A percentile compares a stretch with the other conserved stretches of the same genome.
Conservation (phyloP, 441 rosid genomes). For the Eutrema salsugineum region DNA sequence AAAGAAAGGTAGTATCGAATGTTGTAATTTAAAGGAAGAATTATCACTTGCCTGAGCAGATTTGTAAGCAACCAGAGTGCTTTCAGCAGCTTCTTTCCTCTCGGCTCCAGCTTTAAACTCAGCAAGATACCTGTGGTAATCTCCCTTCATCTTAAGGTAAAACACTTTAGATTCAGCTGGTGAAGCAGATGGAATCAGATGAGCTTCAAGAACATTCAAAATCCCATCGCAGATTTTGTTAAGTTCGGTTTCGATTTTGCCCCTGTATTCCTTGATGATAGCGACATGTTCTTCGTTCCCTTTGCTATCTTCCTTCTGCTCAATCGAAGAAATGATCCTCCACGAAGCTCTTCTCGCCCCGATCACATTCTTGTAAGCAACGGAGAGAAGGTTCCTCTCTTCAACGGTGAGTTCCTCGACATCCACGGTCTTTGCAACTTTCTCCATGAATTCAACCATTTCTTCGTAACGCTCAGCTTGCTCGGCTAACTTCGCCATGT, state of each 20-base stretch:
- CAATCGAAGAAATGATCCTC: slow-evolving; percentile 71
- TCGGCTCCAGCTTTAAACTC: slow-evolving; percentile 88
- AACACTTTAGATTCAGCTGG: slow-evolving; percentile 86
- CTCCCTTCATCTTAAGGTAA: slow-evolving; percentile 89
- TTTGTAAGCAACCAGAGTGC: slow-evolving; percentile 83
- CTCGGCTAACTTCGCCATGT: slow-evolving; percentile 89
- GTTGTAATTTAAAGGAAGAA: not conserved
- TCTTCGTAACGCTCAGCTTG: slow-evolving; percentile 92
- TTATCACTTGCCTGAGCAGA: slow-evolving; percentile 62
- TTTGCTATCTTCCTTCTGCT: slow-evolving; percentile 38
- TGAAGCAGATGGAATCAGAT: slow-evolving; percentile 74
- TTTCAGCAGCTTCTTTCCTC: slow-evolving; percentile 90
- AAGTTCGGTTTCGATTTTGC: slow-evolving; percentile 73
- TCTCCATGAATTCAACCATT: slow-evolving; percentile 92
- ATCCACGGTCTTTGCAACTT: slow-evolving; percentile 71
- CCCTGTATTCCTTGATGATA: slow-evolving; percentile 79
- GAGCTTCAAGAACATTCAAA: slow-evolving; percentile 69
- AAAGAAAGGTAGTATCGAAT: not conserved
- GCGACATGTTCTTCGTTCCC: slow-evolving; percentile 31
- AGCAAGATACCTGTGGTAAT: slow-evolving; percentile 83
- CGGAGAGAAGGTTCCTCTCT: slow-evolving; percentile 87
- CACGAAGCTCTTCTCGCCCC: slow-evolving; percentile 91
- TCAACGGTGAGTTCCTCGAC: slow-evolving; percentile 75
- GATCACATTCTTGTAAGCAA: slow-evolving; percentile 86
- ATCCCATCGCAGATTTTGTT: slow-evolving; percentile 88